Base-by-base conservation (phyloP, 495 filamentous ascomycete species). In the Aspergillus mulundensis region DNA sequence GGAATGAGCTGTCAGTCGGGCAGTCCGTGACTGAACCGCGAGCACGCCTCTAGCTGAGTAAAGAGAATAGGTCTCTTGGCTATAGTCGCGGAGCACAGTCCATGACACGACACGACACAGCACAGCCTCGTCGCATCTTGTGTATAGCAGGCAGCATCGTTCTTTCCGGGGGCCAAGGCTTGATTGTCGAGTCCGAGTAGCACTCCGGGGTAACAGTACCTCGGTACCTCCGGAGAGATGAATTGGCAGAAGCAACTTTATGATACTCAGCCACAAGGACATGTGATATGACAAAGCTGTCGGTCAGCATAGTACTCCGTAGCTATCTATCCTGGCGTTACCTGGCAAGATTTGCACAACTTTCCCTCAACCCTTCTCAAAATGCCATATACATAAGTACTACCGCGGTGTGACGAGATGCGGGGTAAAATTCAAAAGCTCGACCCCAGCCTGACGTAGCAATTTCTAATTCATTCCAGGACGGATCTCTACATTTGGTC, bases 1-100 rank as follows among this genome's bases (percentile, higher is more conserved):
- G 50, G 49, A 38, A 42, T 43, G 50, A 41, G 32, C 30, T 18
- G 47, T n/a, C n/a, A n/a, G n/a, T n/a, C n/a, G n/a, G n/a, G n/a
- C 15, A 18, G 20, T 44, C 20, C 41, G 41, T 23, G 10, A 18
- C 18, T 44, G 3, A 16, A 30, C n/a, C n/a, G 30, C 43, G 43
- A 36, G 32, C 12, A 36, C 32, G 5, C 2, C 32, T 14, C 12
- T 14, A 10, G 32, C 8, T 36, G 32, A 15, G 32, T 14, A 36
- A 36, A 16, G 6, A 36, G 2, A 8, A 28, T 3, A 28, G 8
- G 25, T 28, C 25, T 28, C 4, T 28, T 28, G 25, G 25, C 25
- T 28, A 28, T 28, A 28, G 25, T n/a, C n/a, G n/a, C n/a, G n/a
- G n/a, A n/a, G n/a, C n/a, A n/a, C n/a, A n/a, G n/a, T n/a, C n/a